Conservation (phyloP, 1,284 basidiomycete genomes). For the Sanghuangporus sanghuang region DNA sequence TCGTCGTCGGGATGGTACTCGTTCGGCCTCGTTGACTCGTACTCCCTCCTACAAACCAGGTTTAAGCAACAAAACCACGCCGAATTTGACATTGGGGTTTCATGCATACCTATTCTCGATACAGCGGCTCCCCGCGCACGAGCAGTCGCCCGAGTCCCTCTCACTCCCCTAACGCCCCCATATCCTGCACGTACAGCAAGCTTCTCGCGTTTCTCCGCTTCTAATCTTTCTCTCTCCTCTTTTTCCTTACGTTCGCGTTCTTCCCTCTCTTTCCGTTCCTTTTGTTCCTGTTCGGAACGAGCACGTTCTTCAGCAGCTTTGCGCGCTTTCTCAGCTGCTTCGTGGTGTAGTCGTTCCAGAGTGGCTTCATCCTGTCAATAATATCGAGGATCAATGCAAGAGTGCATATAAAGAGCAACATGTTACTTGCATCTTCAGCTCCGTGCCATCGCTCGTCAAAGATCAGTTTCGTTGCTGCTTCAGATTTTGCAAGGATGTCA, state of each 20-base stretch:
- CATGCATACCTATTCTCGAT: background rate
- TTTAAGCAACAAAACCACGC: background rate
- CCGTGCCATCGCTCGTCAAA: slow-evolving; percentile 73
- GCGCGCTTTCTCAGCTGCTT: slow-evolving; percentile 33
- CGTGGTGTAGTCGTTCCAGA: slow-evolving; percentile 43
- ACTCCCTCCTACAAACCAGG: background rate
- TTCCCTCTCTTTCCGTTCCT: slow-evolving; percentile 22
- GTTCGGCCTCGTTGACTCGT: background rate
- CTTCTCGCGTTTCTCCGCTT: slow-evolving; percentile 19
- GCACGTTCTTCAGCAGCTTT: slow-evolving; percentile 26
- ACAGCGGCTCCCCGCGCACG: slow-evolving; percentile 29
- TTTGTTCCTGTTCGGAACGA: slow-evolving; percentile 13
- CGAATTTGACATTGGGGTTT: background rate
- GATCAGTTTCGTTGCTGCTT: slow-evolving; percentile 57
- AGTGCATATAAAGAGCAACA: background rate
- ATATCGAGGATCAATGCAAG: background rate
- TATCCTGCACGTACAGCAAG: slow-evolving; percentile 29
- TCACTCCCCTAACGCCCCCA: slow-evolving; percentile 49
- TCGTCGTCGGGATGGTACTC: background rate
- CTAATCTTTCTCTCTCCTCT: slow-evolving; percentile 14
- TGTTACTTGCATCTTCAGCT: slow-evolving; percentile 51
- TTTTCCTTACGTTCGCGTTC: slow-evolving; percentile 14
- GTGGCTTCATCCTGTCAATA: slow-evolving; percentile 52
- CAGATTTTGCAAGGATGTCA: slow-evolving; percentile 60
- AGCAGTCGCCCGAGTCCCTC: slow-evolving; percentile 48